phyloP scores from a whole-genome alignment of 495 filamentous ascomycete species.

The Penicillium macrosclerotiorum region DNA sequence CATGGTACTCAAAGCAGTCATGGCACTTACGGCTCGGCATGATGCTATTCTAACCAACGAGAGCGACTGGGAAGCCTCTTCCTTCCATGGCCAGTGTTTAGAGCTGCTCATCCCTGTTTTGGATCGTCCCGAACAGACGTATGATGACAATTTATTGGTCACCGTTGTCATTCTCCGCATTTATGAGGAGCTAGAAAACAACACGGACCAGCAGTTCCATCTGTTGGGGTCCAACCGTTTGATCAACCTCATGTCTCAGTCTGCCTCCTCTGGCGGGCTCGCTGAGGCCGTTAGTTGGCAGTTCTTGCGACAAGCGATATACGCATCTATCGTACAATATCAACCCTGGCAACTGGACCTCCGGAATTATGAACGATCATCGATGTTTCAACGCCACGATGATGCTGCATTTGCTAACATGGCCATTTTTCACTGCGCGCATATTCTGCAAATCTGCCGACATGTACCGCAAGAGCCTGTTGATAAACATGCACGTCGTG shows the following conservation, averaged over 20 bases:
- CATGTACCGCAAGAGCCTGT: slow-evolving; percentile 17
- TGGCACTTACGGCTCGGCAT: slow-evolving; percentile 34
- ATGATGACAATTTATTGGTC: slow-evolving; percentile 34
- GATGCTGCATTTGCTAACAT: slow-evolving; percentile 35
- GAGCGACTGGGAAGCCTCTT: slow-evolving; percentile 37
- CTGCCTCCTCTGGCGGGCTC: slow-evolving; percentile 35
- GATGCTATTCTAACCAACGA: slow-evolving; percentile 30
- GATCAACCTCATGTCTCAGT: slow-evolving; percentile 35
- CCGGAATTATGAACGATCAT: slow-evolving; percentile 34
- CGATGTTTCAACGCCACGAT: slow-evolving; percentile 33
- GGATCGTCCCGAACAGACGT: slow-evolving; percentile 25
- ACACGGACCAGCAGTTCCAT: slow-evolving; percentile 34
- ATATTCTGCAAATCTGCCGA: slow-evolving; percentile 33
- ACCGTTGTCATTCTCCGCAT: slow-evolving; percentile 39
- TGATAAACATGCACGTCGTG: slow-evolving; percentile 22
- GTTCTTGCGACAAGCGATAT: slow-evolving; percentile 42
- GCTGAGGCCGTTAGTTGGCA: slow-evolving; percentile 45
- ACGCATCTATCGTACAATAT: slow-evolving; percentile 36
- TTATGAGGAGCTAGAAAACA: slow-evolving; percentile 37
- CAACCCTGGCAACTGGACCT: slow-evolving; percentile 36
- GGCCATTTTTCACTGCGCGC: slow-evolving; percentile 36
- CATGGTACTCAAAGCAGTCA: slow-evolving; percentile 35
- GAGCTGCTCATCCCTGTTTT: slow-evolving; percentile 33
- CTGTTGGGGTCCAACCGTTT: slow-evolving; percentile 37
- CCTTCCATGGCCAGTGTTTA: slow-evolving; percentile 38